Evolutionary conservation across 2,329 filamentous ascomycete genomes (phyloP), one percentile per base, ranked within the genome.

Genomic region (Microcera coccophila): DNA sequence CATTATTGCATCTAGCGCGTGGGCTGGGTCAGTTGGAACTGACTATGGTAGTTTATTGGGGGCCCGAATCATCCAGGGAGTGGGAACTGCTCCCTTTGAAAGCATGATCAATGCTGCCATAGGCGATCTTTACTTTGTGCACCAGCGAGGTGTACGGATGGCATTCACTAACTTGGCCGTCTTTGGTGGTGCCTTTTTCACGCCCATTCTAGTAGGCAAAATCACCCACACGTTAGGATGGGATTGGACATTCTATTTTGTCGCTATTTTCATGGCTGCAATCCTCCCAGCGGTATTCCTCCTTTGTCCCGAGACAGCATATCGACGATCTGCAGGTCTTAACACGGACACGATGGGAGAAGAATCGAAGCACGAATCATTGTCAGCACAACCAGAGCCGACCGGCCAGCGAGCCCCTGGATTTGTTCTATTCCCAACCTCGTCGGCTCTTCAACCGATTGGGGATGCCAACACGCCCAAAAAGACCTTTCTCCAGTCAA

Each of bases 51-150:
- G 81, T 58, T 72, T 96, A 47, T 61, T 93, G 4, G 87, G 82
- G 67, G 85, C 91, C 11, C 76, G 91, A 11, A 78, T 95, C 39
- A 79, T 95, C 43, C 91, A 96, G 65, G 91, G 91, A 16, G 76
- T 96, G 33, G 90, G 85, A 0, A 75, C 90, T 15, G 90, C 90
- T 8, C 90, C 91, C 0, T 96, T 93, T 53, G 91, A 97, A 67
- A 87, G 87, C 1, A 71, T 96, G 18, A 84, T 96, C 44, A 95
- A 95, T 64, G 88, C 88, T 1, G 84, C 82, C 37, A 87, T 96
- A 5, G 91, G 90, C 31, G 91, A 97, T 63, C 63, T 97, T 39
- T 96, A 91, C 66, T 93, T 84, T 64, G 89, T 96, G 19, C 91
- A 86, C 73, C 74, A 88, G 72, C 78, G 87, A 39, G 90, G 90